A percentile compares a stretch with the other conserved stretches of the same genome.
These are phyloP conservation scores for Penicillium steckii DNA, from an alignment of 495 filamentous ascomycete species.

Conservation along the genomic window DNA sequence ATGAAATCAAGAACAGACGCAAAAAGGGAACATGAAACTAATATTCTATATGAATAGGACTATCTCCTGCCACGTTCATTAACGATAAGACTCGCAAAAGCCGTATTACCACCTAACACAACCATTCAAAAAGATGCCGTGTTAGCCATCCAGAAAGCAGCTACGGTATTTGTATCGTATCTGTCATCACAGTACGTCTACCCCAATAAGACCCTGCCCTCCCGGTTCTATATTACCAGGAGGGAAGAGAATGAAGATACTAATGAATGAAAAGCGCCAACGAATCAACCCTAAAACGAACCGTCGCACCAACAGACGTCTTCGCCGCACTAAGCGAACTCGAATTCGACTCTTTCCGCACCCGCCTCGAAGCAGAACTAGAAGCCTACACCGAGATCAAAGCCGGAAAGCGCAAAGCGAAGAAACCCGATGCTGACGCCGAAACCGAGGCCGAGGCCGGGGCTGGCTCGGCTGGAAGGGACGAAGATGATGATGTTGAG, in stretches of 20 bases:
- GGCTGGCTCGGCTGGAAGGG: conserved; percentile 23
- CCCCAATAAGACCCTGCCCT: neutral
- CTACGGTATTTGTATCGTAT: conserved; percentile 93
- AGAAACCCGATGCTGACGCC: conserved; percentile 49
- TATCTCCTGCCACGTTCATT: conserved; percentile 91
- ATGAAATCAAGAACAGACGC: neutral
- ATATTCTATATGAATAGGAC: conserved; percentile 55
- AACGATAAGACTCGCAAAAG: conserved; percentile 88
- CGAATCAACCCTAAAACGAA: conserved; percentile 76
- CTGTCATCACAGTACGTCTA: conserved; percentile 71
- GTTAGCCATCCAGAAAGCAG: conserved; percentile 85
- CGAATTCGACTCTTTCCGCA: conserved; percentile 77
- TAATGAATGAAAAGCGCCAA: conserved; percentile 62
- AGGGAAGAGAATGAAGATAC: neutral
- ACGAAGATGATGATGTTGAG: conserved; percentile 47
- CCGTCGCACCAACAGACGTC: conserved; percentile 80
- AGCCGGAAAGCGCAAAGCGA: conserved; percentile 62
- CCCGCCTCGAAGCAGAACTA: conserved; percentile 58
- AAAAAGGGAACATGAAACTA: neutral
- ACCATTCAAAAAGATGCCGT: conserved; percentile 93
- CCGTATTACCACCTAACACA: conserved; percentile 94
- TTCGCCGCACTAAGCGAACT: conserved; percentile 77
- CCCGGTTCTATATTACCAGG: too few relatives aligned
- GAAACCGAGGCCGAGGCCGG: conserved; percentile 34
- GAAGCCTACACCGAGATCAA: conserved; percentile 60